A percentile compares a stretch with the other conserved stretches of the same genome.
These are phyloP conservation scores for Gossypium lobatum DNA, from an alignment of 441 rosid species.

Conservation along the genomic window DNA sequence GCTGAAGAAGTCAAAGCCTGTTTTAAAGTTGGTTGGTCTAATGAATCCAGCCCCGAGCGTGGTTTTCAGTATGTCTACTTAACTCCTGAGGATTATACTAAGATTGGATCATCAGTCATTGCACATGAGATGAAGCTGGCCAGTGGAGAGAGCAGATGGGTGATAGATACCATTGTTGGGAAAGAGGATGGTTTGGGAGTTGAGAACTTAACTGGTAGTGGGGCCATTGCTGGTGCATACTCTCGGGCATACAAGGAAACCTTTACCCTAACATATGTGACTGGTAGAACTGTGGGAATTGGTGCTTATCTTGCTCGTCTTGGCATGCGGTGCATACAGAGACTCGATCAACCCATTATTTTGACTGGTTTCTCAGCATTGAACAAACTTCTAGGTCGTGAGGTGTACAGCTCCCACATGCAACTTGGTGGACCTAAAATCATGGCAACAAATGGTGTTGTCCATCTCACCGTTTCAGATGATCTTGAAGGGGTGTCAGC, in stretches of 20 bases:
- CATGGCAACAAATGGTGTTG: slow-evolving; percentile 99
- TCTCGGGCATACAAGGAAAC: slow-evolving; percentile 96
- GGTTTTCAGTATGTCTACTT: slow-evolving; percentile 92
- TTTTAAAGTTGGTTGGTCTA: slow-evolving; percentile 95
- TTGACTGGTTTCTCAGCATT: slow-evolving; percentile 97
- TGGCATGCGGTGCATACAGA: slow-evolving; percentile 99
- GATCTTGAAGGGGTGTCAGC: slow-evolving; percentile 95
- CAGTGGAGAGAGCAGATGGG: slow-evolving; percentile 85
- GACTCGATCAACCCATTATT: slow-evolving; percentile 98
- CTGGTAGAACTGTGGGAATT: slow-evolving; percentile 95
- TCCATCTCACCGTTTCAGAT: slow-evolving; percentile 96
- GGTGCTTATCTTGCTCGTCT: slow-evolving; percentile 99
- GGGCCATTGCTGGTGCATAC: slow-evolving; percentile 98
- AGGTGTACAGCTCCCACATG: slow-evolving; percentile 99
- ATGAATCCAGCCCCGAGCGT: slow-evolving; percentile 77
- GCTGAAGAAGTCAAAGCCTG: slow-evolving; percentile 94
- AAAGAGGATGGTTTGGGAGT: slow-evolving; percentile 98
- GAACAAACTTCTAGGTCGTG: slow-evolving; percentile 98
- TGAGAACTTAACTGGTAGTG: slow-evolving; percentile 96
- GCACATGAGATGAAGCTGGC: slow-evolving; percentile 80
- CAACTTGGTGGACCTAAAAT: slow-evolving; percentile 99
- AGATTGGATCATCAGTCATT: slow-evolving; percentile 73
- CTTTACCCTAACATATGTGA: slow-evolving; percentile 91
- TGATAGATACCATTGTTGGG: slow-evolving; percentile 91
- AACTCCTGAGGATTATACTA: slow-evolving; percentile 65